A percentile compares a stretch with the other conserved stretches of the same genome.
Conservation (phyloP, 2,329 filamentous ascomycete genomes). For the Sporothrix globosa region DNA sequence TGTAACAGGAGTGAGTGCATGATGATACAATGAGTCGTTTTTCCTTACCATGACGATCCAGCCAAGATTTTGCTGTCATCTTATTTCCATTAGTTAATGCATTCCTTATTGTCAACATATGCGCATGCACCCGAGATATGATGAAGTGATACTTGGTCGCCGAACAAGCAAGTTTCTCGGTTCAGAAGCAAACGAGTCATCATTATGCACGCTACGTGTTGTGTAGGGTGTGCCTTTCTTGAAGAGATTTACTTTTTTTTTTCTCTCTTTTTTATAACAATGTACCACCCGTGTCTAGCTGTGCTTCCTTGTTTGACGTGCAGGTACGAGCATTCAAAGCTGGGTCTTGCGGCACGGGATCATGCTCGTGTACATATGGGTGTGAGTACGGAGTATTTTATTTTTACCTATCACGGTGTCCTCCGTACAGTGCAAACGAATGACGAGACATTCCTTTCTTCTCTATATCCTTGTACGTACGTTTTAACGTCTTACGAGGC, state of each 20-base stretch:
- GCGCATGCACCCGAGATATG: slow-evolving; percentile 1
- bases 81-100: too few relatives aligned
- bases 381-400: too few relatives aligned
- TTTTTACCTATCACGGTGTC: not conserved
- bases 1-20: not conserved
- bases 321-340: slow-evolving; percentile 9
- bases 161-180: not conserved
- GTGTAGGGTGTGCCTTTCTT: not conserved
- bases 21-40: not conserved
- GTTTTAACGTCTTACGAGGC: not conserved
- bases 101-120: not conserved
- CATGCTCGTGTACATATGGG: not conserved
- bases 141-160: not conserved
- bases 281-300: not conserved
- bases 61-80: too few relatives aligned
- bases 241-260: not conserved
- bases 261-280: too few relatives aligned
- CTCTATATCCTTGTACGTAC: not conserved
- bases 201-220: not conserved
- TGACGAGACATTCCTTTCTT: not conserved
- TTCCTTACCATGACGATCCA: too few relatives aligned
- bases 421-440: not conserved
- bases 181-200: not conserved
- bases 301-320: not conserved
- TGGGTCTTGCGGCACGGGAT: not conserved